phyloP scores from a whole-genome alignment of 257 asterid species.

The Euphrasia confusa region DNA sequence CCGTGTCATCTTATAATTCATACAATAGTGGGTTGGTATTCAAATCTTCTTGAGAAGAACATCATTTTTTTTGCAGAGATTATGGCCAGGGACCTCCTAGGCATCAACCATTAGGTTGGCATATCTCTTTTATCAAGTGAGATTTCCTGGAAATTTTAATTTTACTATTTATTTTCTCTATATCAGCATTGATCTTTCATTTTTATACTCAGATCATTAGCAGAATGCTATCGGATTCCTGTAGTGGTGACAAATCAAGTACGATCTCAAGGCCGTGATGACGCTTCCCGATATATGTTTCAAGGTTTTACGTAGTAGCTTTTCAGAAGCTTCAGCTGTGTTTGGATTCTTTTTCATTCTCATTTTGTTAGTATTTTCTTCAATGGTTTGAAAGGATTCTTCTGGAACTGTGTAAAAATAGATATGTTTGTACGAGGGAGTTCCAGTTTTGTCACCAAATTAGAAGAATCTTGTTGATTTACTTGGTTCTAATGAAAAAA shows the following conservation, averaged over 20 bases:
- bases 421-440: conserved; percentile 14
- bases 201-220: conserved; percentile 56
- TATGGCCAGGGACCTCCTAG: conserved; percentile 41
- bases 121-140: conserved; percentile 76
- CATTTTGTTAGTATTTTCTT: not conserved
- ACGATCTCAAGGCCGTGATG: conserved; percentile 63
- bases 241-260: conserved; percentile 87
- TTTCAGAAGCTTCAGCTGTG: conserved; percentile 16
- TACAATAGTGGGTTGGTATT: not conserved
- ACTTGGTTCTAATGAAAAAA: conserved; percentile 5
- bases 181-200: conserved; percentile 14
- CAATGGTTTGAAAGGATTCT: not conserved
- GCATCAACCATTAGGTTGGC: conserved; percentile 70
- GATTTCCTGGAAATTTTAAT: conserved; percentile 22
- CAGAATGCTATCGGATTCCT: conserved; percentile 79
- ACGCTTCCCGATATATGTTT: conserved; percentile 50
- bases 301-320: conserved; percentile 45
- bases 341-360: conserved; percentile 15
- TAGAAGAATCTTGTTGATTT: conserved; percentile 1
- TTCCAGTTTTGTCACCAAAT: conserved; percentile 9
- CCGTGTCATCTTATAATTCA: conserved; percentile 12
- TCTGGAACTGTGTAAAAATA: not conserved
- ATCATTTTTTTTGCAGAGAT: conserved; percentile 36
- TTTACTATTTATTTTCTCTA: conserved; percentile 10
- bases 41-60: conserved; percentile 1